Conservation (phyloP, 1,284 basidiomycete species). For the Pterulicium gracile region DNA sequence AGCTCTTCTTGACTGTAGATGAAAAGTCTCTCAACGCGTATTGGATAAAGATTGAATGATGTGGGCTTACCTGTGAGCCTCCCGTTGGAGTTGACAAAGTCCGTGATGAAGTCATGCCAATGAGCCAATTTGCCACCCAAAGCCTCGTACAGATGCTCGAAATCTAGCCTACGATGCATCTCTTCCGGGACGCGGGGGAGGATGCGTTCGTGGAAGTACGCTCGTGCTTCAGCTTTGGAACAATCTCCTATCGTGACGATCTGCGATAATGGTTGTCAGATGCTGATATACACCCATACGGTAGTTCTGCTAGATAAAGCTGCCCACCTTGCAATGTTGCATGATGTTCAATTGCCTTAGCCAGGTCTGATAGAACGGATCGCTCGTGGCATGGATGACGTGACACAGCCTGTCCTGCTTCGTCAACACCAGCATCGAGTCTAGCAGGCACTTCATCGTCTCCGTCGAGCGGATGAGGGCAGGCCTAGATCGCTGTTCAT, state of each 20-base stretch:
- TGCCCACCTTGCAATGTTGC: slow-evolving; percentile 66
- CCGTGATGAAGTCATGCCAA: slow-evolving; percentile 67
- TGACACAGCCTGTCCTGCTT: slow-evolving; percentile 78
- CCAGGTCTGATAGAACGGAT: slow-evolving; percentile 79
- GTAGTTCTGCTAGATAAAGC: slow-evolving; percentile 2
- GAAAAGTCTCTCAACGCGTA: slow-evolving; percentile 6
- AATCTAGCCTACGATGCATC: slow-evolving; percentile 41
- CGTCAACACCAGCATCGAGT: slow-evolving; percentile 75
- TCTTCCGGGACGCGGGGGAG: slow-evolving; percentile 51
- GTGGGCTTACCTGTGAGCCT: slow-evolving; percentile 23
- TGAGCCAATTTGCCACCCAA: slow-evolving; percentile 78
- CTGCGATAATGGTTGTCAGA: slow-evolving; percentile 20
- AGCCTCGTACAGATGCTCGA: slow-evolving; percentile 62
- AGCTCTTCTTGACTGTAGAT: slow-evolving; percentile 52
- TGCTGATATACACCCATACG: neutral
- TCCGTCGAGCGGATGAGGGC: slow-evolving; percentile 64
- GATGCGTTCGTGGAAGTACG: slow-evolving; percentile 53
- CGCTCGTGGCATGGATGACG: slow-evolving; percentile 74
- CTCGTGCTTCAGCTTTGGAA: slow-evolving; percentile 53
- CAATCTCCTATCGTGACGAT: slow-evolving; percentile 74
- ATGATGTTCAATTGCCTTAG: slow-evolving; percentile 64
- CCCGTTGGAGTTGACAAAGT: slow-evolving; percentile 45
- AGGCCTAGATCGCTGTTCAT: slow-evolving; percentile 30
- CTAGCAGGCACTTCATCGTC: slow-evolving; percentile 72
- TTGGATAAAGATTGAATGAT: no score